Conservation (phyloP, 2,329 filamentous ascomycete species). For the Zalaria obscura region DNA sequence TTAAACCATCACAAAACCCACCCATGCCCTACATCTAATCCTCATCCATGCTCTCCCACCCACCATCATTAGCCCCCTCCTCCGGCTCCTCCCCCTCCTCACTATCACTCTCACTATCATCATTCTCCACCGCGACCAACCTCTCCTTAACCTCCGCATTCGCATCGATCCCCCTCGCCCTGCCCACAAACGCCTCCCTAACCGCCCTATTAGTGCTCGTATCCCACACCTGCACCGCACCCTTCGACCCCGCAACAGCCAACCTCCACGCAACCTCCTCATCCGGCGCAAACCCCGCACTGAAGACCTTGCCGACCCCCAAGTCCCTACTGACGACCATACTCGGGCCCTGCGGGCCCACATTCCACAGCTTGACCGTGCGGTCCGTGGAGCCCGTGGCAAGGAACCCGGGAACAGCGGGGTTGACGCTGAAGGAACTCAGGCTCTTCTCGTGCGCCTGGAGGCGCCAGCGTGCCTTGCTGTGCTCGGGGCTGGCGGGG, state of each 20-base stretch:
- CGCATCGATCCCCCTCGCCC: constrained; percentile 36
- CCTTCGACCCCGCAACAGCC: constrained; percentile 88
- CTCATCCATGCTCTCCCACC: constrained; percentile 23
- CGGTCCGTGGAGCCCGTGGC: constrained; percentile 89
- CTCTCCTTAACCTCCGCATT: constrained; percentile 56
- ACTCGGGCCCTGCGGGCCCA: constrained; percentile 56
- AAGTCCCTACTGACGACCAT: constrained; percentile 87
- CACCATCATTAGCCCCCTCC: constrained; percentile 18
- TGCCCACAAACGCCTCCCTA: constrained; percentile 66
- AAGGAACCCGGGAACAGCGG: constrained; percentile 78
- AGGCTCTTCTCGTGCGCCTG: constrained; percentile 91
- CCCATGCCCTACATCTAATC: too few relatives aligned
- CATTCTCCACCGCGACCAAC: constrained; percentile 56
- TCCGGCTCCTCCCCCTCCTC: constrained; percentile 45
- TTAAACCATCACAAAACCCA: too few relatives aligned
- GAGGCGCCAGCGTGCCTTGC: constrained; percentile 83
- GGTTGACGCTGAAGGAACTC: constrained; percentile 86
- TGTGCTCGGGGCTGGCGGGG: constrained; percentile 55
- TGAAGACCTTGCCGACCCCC: constrained; percentile 90
- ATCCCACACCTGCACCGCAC: constrained; percentile 87
- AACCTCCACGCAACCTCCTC: constrained; percentile 81
- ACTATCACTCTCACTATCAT: constrained; percentile 48
- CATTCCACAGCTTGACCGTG: constrained; percentile 94
- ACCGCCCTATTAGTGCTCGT: constrained; percentile 86
- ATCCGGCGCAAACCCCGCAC: constrained; percentile 79